Base-by-base conservation (phyloP, 352 stramenopile genomes). In the Phytopythium cucurbitacearum region DNA sequence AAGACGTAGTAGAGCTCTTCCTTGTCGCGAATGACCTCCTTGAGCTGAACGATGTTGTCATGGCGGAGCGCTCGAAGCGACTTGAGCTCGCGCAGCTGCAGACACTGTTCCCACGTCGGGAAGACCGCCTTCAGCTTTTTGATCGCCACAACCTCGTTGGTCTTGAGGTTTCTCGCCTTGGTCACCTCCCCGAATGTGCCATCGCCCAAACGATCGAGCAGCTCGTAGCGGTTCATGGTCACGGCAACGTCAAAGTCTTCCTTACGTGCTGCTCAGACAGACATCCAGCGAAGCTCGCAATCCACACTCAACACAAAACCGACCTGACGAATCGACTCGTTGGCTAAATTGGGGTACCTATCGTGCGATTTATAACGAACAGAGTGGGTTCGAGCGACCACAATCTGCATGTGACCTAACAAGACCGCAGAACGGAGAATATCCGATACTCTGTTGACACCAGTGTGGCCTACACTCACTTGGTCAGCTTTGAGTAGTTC, bases 101-200 rank as follows among this genome's bases (percentile, higher is more conserved):
- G 73, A 67, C 80, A 91, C 57, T 88, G 79, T 43, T 94, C 83
- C 80, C 83, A 94, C 16, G 78, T 86, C 12, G 78, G 73, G 48
- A 89, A 94, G 34, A 87, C 41, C 33, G 75, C 66, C 50, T 94
- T 94, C 41, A 93, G 84, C 62, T 91, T 92, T 63, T 94, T 94
- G 59, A 94, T 85, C 10, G 83, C 85, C 13, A 94, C 87, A 33
- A 95, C 67, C 55, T 98, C 94, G 34, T 90, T 81, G 6, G 87
- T 97, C 60, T 95, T 89, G 41, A 85, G 75, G 64, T 87, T 98
- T 12, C 91, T 78, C 11, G 94, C 94, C 55, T 94, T 94, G 16
- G 89, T 71, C 16, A 98, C 95, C 40, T 94, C 90, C 7, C 94
- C 92, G 57, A 97, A 98, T 36, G 95, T 94, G 28, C 94, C 94